Conservation (phyloP, 345 rosid genomes). For the Theobroma cacao region DNA sequence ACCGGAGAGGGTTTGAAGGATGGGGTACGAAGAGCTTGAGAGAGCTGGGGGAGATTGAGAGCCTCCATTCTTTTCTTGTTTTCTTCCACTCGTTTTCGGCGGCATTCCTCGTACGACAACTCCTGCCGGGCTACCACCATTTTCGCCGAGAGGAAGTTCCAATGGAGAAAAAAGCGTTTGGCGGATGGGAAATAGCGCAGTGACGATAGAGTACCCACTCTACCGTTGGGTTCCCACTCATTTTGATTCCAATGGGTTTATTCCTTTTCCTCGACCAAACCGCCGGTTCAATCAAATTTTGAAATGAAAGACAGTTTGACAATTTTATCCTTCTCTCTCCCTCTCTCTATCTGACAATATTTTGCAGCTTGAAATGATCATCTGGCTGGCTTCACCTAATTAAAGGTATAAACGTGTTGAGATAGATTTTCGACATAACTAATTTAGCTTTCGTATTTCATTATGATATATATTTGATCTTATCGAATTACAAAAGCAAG, state of each 20-base stretch:
- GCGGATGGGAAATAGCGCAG: background rate
- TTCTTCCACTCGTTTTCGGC: constrained; percentile 62
- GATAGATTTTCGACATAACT: too few species aligned
- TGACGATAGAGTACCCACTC: background rate
- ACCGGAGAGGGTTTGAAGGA: constrained; percentile 52
- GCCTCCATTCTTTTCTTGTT: constrained; percentile 88
- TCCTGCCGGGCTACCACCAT: constrained; percentile 36
- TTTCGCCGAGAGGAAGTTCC: background rate
- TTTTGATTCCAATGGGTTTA: background rate
- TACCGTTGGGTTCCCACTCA: constrained; percentile 30
- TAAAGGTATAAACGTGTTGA: too few species aligned
- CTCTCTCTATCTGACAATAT: background rate
- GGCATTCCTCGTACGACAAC: constrained; percentile 55
- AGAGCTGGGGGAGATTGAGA: constrained; percentile 61
- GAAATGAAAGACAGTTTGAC: background rate
- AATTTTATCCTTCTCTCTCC: background rate
- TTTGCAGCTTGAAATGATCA: background rate
- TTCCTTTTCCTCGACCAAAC: background rate
- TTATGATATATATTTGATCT: background rate
- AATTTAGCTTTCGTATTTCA: background rate
- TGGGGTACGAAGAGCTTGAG: constrained; percentile 40
- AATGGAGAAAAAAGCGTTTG: too few species aligned
- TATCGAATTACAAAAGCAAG: background rate
- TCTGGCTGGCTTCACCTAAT: background rate
- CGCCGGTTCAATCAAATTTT: background rate